Evolutionary conservation across 2,329 filamentous ascomycete genomes (phyloP), one percentile per base, ranked within the genome.

Genomic region (Corniculantispora saksenae): DNA sequence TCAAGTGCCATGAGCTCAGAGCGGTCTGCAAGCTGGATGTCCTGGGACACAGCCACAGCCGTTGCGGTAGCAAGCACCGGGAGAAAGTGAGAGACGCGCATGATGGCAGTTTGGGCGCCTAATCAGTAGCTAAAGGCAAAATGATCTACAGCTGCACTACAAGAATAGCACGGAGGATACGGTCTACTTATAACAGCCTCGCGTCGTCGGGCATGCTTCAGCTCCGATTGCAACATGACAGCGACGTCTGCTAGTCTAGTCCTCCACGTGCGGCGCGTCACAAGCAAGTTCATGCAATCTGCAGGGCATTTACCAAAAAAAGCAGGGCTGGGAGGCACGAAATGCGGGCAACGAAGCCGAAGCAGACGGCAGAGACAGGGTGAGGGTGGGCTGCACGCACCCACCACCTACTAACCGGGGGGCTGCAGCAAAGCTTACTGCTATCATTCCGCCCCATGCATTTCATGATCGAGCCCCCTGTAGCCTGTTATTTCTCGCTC

Each of bases 1-100:
- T 61, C 25, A 53, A 61, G n/a, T 4, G 63, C 21, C 27, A 25
- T 57, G 6, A 61, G 13, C n/a, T 60, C n/a, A 21, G 60, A 40
- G 17, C 50, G 57, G 7, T 12, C 3, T 9, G 58, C 35, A 15
- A 50, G 58, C 38, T 51, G 32, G 40, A 19, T 27, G 12, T 45
- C 27, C 21, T 48, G 43, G 15, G 48, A 32, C 15, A 40, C 61
- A 23, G 43, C 21, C 27, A 47, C 23, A 21, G 55, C 40, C 6
- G 50, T 25, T 6, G 35, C 40, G 9, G 15, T n/a, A 17, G 40
- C 60, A 13, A 62, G 51, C 35, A 56, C 19, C 15, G 50, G 27
- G 51, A 62, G 25, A 7, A 62, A n/a, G 5, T 10, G n/a, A 29
- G 50, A 21, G n/a, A 56, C 23, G 35, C 51, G 60, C 60, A 62